Conservation (phyloP, 306 rosid genomes). For the Mucuna pruriens region DNA sequence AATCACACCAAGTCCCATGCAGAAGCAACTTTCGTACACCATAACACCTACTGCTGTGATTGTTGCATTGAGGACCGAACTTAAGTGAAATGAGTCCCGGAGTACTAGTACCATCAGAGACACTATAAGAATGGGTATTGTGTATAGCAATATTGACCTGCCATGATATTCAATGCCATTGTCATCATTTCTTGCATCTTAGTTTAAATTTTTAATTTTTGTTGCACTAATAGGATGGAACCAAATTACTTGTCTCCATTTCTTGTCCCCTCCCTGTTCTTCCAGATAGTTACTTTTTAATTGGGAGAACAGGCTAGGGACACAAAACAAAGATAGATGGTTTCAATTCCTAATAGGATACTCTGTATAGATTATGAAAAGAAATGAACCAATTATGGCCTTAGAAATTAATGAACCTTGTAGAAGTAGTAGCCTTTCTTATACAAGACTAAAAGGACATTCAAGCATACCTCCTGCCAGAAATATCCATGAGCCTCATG, state of each 20-base stretch:
- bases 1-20: constrained; percentile 70
- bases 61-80: constrained; percentile 47
- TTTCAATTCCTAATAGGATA: neutral
- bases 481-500: constrained; percentile 69
- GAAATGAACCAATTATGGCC: neutral
- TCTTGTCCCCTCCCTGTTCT: no score
- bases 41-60: constrained; percentile 56
- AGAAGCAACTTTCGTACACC: constrained; percentile 58
- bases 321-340: neutral
- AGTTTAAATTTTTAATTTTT: neutral
- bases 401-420: neutral
- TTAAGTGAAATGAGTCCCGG: constrained; percentile 39
- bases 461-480: constrained; percentile 69
- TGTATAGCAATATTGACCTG: constrained; percentile 62
- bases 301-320: neutral
- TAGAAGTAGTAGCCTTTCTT: neutral
- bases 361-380: neutral
- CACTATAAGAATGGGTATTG: constrained; percentile 58
- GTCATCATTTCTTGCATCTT: neutral
- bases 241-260: neutral
- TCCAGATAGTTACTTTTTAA: neutral
- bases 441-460: neutral
- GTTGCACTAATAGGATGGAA: neutral
- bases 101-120: constrained; percentile 51
- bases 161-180: neutral